Evolutionary conservation across 805 yeast genomes (phyloP), one percentile per base, ranked within the genome.

Genomic region (Saccharomycopsis fermentans): DNA sequence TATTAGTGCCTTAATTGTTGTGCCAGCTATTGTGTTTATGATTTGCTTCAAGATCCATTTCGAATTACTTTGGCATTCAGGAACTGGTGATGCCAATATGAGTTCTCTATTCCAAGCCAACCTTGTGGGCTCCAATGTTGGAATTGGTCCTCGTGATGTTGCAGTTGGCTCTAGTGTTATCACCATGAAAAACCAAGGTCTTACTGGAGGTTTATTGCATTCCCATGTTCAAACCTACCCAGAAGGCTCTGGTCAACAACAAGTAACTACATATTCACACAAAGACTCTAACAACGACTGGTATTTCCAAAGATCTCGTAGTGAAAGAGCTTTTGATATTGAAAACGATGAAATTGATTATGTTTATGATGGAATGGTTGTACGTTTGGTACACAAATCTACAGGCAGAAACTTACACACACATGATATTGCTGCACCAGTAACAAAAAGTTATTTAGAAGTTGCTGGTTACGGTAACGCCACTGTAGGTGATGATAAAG

Each of bases 41-140:
- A 65, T 82, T 54, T 79, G 81, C 56, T 87, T 87, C 77, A 87
- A 85, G 67, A 73, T 86, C 57, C 96, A 87, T 71, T 87, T 87
- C 65, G 89, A 81, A 60, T 73, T 87, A 58, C 76, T 87, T 63
- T 81, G 81, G 65, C 85, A 83, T 62, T 77, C 89, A 21, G 96
- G 96, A 65, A 77, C 90, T n/a, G 95, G 95, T 63, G 87, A 83
- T 69, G 84, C 86, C 39, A 80, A 79, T 64, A 86, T 87, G 87
- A 83, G 90, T 11, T 84, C 92, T 0, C 73, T 87, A 63, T 87
- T 87, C 77, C 95, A 87, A 73, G 92, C 94, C 52, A 82, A 83
- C 68, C 78, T 87, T 69, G 71, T 72, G 16, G 89, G 87, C 53
- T 79, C 88, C 12, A 81, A 78, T 57, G 83, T 87, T 51, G 80